Evolutionary conservation across 148 eudicot species (phyloP), one percentile per base, ranked within the genome.

Genomic region (Rheum nobile): DNA sequence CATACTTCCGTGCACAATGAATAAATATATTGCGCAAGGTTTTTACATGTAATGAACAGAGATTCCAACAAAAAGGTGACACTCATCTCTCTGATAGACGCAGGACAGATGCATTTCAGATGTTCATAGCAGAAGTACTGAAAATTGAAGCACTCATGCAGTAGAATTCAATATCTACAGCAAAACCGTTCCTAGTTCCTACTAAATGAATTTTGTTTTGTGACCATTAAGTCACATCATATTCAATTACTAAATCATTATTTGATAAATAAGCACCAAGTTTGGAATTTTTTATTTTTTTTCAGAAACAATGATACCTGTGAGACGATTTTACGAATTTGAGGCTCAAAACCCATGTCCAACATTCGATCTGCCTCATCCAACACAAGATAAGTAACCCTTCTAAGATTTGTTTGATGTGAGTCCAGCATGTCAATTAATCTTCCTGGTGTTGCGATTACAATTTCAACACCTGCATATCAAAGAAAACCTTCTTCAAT

Each of bases 341-440:
- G 99, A 75, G 99, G 97, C 75, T 96, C 97, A 85, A 96, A 96
- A 3, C 99, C 99, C 99, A 96, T 96, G 75, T 96, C 99, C 70
- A 95, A 84, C 99, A 95, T 95, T 52, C 99, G 83, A 79, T 95
- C 99, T 46, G 97, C 99, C 81, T 95, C 99, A 77, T 92, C 99
- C 82, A 92, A 80, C 68, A 95, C 99, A 78, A 95, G 96, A 74
- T 92, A 92, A 65, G 99, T 92, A 41, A 95, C 99, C 83, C 97
- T 86, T 79, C 97, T 85, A 84, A 95, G 72, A 83, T 92, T 92
- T 42, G 97, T 92, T 37, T 90, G 87, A 80, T 95, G 87, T 16
- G 99, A 90, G 81, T 95, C 98, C 84, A 95, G 50, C 97, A 95
- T 95, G 85, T 95, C 98, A 79, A 91, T 95, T 82, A 91, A 80